Percentiles rank a stretch among this genome's conserved stretches.
These are phyloP conservation scores for Phytophthora pinifolia DNA, from an alignment of 352 stramenopile genomes.

Conservation along the genomic window DNA sequence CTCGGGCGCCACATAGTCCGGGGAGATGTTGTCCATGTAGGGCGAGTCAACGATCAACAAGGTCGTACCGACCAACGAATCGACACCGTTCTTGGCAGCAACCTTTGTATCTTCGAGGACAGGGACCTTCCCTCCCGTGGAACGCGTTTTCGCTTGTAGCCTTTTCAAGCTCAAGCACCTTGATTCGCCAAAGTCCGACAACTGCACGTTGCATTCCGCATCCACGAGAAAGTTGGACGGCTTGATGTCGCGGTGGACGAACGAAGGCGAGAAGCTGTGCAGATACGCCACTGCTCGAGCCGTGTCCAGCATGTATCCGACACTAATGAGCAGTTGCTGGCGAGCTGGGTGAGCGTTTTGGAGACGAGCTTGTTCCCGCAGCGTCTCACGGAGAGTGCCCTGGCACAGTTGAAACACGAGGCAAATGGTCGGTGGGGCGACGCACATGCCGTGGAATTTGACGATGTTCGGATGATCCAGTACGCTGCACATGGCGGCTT, in stretches of 20 bases:
- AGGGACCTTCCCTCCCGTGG: conserved; percentile 7
- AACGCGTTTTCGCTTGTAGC: not conserved
- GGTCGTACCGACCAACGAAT: conserved; percentile 15
- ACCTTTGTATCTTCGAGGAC: conserved; percentile 15
- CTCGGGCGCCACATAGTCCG: conserved; percentile 65
- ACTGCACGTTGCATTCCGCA: conserved; percentile 33
- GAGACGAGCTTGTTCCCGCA: conserved; percentile 21
- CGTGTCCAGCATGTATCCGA: conserved; percentile 49
- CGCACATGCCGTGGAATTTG: conserved; percentile 42
- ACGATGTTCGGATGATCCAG: conserved; percentile 48
- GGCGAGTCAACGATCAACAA: conserved; percentile 13
- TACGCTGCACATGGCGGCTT: conserved; percentile 36
- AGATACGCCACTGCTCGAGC: conserved; percentile 50
- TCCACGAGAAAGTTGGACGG: conserved; percentile 51
- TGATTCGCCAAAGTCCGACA: conserved; percentile 45
- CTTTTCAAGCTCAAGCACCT: conserved; percentile 16
- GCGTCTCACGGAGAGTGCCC: conserved; percentile 26
- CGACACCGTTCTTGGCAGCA: not conserved
- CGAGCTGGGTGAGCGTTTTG: conserved; percentile 15
- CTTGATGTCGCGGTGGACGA: conserved; percentile 49
- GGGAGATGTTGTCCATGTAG: conserved; percentile 26
- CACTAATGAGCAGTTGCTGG: conserved; percentile 40
- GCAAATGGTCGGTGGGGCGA: conserved; percentile 44
- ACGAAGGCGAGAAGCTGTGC: conserved; percentile 47
- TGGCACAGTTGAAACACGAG: conserved; percentile 45